Evolutionary conservation across 257 asterid species (phyloP).

Genomic region (Fraxinus excelsior): DNA sequence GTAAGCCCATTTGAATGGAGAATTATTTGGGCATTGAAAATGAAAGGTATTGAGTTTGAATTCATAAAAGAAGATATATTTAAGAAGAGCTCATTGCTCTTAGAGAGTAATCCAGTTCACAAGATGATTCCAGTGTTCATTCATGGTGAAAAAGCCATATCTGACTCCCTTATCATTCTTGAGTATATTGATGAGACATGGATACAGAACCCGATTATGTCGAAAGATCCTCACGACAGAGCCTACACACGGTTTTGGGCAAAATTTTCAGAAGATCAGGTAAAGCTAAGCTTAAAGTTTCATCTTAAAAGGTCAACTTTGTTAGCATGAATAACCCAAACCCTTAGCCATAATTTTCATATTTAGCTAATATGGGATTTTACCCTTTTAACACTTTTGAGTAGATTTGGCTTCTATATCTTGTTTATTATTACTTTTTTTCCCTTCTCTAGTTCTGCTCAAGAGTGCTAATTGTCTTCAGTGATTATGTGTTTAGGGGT

Average conservation of each 20-base stretch:
- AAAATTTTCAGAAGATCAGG: constrained; percentile 16
- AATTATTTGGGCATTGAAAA: constrained; percentile 6
- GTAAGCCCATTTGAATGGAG: constrained; percentile 21
- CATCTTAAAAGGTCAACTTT: background rate
- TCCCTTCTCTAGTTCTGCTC: too few relatives aligned
- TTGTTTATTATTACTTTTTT: too few relatives aligned
- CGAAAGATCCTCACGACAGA: background rate
- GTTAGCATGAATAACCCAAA: too few relatives aligned
- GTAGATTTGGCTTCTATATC: too few relatives aligned
- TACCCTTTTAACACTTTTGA: too few relatives aligned
- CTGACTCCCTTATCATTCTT: constrained; percentile 25
- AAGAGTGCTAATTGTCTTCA: too few relatives aligned
- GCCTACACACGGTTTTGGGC: constrained; percentile 28
- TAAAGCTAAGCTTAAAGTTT: background rate
- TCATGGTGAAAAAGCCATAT: constrained; percentile 7
- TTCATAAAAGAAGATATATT: constrained; percentile 20
- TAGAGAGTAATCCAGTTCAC: constrained; percentile 23
- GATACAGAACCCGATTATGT: background rate
- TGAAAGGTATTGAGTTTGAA: constrained; percentile 18
- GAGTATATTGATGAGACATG: constrained; percentile 26
- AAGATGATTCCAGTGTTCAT: constrained; percentile 27
- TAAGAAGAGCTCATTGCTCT: constrained; percentile 21
- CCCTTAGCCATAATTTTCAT: too few relatives aligned
- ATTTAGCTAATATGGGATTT: too few relatives aligned
- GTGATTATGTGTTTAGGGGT: too few relatives aligned